Conservation (phyloP, 208 protist genomes). For the Lotmaria passim region DNA sequence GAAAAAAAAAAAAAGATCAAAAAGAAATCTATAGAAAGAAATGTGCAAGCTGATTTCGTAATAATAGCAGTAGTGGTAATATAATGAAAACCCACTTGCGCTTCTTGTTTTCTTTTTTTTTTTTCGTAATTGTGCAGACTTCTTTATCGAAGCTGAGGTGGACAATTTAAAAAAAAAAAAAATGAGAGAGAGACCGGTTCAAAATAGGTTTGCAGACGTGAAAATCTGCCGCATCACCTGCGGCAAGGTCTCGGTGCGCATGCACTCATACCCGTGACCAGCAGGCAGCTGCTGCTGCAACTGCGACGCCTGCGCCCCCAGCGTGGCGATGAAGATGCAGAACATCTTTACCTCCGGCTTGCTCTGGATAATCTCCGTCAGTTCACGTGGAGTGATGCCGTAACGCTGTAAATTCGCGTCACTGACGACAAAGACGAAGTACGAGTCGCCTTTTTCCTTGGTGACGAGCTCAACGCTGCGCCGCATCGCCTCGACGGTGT, state of each 20-base stretch:
- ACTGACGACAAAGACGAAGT: constrained; percentile 94
- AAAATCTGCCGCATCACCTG: constrained; percentile 91
- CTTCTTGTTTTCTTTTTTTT: too few species aligned
- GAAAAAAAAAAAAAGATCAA: too few species aligned
- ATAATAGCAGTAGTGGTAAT: too few species aligned
- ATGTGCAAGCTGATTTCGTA: too few species aligned
- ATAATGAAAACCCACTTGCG: too few species aligned
- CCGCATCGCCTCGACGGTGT: constrained; percentile 89
- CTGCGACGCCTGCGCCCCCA: constrained; percentile 79
- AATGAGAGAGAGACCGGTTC: constrained; percentile 6
- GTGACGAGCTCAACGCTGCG: constrained; percentile 74
- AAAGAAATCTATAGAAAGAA: too few species aligned
- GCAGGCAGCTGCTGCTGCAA: constrained; percentile 77
- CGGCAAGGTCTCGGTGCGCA: constrained; percentile 85
- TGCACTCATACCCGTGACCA: constrained; percentile 88
- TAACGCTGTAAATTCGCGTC: constrained; percentile 95
- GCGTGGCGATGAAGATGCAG: constrained; percentile 92
- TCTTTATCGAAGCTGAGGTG: too few species aligned
- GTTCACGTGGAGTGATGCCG: constrained; percentile 82
- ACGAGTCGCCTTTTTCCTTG: constrained; percentile 85
- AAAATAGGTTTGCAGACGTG: constrained; percentile 72
- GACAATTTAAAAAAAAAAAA: neutral
- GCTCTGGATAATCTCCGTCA: constrained; percentile 74
- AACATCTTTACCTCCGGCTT: constrained; percentile 87
- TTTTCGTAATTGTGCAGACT: too few species aligned